phyloP scores from a whole-genome alignment of 768 basidiomycete species.

The Xerocomus spinulosus region DNA sequence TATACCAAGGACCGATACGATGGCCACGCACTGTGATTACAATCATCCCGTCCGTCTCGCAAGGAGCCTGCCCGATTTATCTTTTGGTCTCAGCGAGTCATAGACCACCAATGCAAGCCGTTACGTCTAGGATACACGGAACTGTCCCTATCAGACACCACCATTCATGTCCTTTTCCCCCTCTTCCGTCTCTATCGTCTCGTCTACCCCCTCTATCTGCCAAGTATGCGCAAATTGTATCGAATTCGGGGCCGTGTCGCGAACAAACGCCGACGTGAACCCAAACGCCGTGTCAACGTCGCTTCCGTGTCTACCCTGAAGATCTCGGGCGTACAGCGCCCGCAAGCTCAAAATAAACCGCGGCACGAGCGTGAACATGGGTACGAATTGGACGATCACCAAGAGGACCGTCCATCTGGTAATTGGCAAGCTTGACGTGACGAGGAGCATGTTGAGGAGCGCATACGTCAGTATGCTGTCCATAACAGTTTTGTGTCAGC shows the following conservation, averaged over 20 bases:
- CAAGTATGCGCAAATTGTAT: neutral
- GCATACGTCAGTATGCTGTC: neutral
- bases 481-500: neutral
- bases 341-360: conserved; percentile 1
- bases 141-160: neutral
- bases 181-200: neutral
- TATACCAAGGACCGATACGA: too few relatives aligned
- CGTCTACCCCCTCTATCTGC: neutral
- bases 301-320: neutral
- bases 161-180: neutral
- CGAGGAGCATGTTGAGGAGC: neutral
- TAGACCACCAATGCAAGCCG: too few relatives aligned
- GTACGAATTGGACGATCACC: neutral
- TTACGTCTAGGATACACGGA: too few relatives aligned
- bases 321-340: neutral
- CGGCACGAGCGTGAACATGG: neutral
- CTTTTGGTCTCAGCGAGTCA: too few relatives aligned
- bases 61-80: too few relatives aligned
- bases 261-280: too few relatives aligned
- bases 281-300: conserved; percentile 1
- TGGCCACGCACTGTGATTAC: too few relatives aligned
- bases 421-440: neutral
- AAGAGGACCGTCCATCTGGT: neutral
- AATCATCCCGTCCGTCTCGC: too few relatives aligned
- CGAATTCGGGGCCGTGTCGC: neutral